Evolutionary conservation across 2,329 filamentous ascomycete genomes (phyloP), one percentile per base, ranked within the genome.

Genomic region (Aspergillus chevalieri): DNA sequence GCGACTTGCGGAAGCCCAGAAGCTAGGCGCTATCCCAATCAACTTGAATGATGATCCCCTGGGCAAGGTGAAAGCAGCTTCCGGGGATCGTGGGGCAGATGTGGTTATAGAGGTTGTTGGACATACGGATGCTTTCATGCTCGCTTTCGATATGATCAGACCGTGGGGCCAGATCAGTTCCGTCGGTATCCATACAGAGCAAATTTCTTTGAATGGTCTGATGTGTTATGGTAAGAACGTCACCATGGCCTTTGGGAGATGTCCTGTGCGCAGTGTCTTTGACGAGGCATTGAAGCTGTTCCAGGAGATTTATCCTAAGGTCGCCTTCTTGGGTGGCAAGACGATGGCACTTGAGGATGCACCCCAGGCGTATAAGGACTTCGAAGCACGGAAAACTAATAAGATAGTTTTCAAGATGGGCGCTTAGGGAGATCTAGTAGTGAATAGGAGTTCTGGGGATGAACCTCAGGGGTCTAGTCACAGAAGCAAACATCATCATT

Each of bases 41-140:
- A 89, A 92, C 64, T 89, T 89, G 65, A 68, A 77, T 57, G 80
- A 74, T 6, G 79, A 86, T 52, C 76, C 75, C 44, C 79, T 83
- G 36, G 78, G 75, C 4, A 77, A 91, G 65, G 82, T 93, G 48
- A 83, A 83, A 62, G 83, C 85, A 56, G 80, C 82, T 15, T 90
- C 87, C 0, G 77, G 84, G 15, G 87, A 87, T 5, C 77, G 89
- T 39, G 89, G 89, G 3, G 89, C 88, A 17, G 89, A 94, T 67
- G 81, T 87, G 15, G 82, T 90, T 2, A 81, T 94, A 52, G 85
- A 89, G 65, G 82, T 85, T 9, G 85, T 88, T 15, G 85, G 85
- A 0, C 70, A 82, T 46, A 80, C 78, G 45, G 76, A 81, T 15
- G 85, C 85, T 1, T 68, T 88, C 59, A 78, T 76, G 59, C 85